phyloP scores from a whole-genome alignment of 2,329 filamentous ascomycete genomes.

The Fusarium sp. region DNA sequence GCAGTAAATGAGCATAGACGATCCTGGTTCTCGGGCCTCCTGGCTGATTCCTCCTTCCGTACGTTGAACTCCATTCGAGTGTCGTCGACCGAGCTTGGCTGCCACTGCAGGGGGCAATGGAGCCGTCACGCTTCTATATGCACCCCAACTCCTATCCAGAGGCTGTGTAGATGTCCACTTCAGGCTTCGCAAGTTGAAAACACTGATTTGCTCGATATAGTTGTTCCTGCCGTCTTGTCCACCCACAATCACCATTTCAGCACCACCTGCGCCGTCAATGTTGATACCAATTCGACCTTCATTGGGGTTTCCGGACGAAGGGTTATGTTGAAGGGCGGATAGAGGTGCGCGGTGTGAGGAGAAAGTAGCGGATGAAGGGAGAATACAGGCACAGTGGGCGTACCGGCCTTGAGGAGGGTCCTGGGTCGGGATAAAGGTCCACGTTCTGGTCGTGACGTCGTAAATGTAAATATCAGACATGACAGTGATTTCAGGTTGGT shows the following conservation, averaged over 20 bases:
- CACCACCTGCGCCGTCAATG: slow-evolving; percentile 90
- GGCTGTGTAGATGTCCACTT: slow-evolving; percentile 94
- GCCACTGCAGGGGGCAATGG: slow-evolving; percentile 78
- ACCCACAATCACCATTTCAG: slow-evolving; percentile 97
- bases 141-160: slow-evolving; percentile 92
- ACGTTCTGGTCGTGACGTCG: slow-evolving; percentile 83
- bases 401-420: slow-evolving; percentile 94
- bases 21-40: slow-evolving; percentile 67
- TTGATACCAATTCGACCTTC: slow-evolving; percentile 89
- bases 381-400: slow-evolving; percentile 92
- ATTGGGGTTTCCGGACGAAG: slow-evolving; percentile 83
- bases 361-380: slow-evolving; percentile 89
- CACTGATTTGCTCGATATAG: slow-evolving; percentile 98
- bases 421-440: slow-evolving; percentile 84
- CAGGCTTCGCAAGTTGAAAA: slow-evolving; percentile 94
- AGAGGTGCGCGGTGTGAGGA: slow-evolving; percentile 85
- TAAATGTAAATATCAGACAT: slow-evolving; percentile 99
- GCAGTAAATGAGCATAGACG: slow-evolving; percentile 95
- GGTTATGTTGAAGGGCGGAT: slow-evolving; percentile 91
- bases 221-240: slow-evolving; percentile 98
- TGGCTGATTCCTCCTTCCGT: slow-evolving; percentile 62
- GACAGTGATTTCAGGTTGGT: slow-evolving; percentile 86
- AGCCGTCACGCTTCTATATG: slow-evolving; percentile 94
- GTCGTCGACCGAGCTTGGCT: slow-evolving; percentile 73
- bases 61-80: slow-evolving; percentile 54